These are phyloP conservation scores for Fraxinus greggii DNA, from an alignment of 305 asterid genomes.

Conservation along the genomic window DNA sequence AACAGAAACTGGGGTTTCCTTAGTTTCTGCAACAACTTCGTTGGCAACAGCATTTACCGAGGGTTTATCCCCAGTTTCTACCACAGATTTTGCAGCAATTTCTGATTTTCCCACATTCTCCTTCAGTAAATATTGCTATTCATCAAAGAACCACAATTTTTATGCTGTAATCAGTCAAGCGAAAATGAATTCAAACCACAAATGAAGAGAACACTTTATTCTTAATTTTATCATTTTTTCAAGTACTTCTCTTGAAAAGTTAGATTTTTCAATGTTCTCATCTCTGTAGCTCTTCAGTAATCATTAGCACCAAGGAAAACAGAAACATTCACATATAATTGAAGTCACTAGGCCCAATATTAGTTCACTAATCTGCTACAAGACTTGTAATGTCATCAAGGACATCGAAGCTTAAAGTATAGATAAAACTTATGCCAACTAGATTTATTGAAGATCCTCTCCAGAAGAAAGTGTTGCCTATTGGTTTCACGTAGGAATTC, in stretches of 20 bases:
- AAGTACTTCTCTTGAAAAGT: not conserved
- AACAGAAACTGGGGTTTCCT: constrained; percentile 44
- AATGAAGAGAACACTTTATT: not conserved
- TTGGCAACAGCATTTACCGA: constrained; percentile 31
- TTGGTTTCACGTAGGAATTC: not conserved
- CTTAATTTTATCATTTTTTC: constrained; percentile 4
- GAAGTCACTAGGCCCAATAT: not conserved
- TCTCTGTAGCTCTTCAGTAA: not conserved
- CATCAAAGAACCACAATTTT: constrained; percentile 18
- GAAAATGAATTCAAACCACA: not conserved
- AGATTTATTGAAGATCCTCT: not conserved
- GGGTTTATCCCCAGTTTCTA: constrained; percentile 43
- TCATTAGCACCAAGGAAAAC: not conserved
- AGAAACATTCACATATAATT: not conserved
- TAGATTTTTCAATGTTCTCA: constrained; percentile 1
- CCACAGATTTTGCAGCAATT: constrained; percentile 36
- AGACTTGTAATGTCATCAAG: not conserved
- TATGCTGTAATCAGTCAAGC: constrained; percentile 6
- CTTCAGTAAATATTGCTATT: constrained; percentile 71
- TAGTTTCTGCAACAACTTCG: constrained; percentile 35
- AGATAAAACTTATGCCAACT: not conserved
- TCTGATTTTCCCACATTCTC: constrained; percentile 45
- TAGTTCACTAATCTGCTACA: not conserved
- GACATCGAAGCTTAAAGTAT: not conserved
- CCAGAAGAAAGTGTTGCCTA: not conserved